A percentile compares a stretch with the other conserved stretches of the same genome.
Conservation (phyloP, 371 early-diverging fungal species). For the Dichotomocladium elegans region DNA sequence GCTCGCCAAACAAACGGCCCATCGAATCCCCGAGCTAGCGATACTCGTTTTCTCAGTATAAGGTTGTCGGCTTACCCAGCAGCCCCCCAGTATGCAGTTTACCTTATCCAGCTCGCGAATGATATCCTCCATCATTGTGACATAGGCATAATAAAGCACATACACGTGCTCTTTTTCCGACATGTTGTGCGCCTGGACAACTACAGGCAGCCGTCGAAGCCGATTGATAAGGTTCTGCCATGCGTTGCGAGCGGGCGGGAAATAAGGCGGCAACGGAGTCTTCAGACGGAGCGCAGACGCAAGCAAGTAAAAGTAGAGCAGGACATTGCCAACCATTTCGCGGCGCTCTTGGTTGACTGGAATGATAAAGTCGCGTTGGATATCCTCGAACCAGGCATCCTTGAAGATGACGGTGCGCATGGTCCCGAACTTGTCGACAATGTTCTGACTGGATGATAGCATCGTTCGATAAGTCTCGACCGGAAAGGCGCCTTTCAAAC, state of each 20-base stretch:
- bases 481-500: conserved; percentile 83
- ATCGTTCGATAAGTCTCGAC: conserved; percentile 60
- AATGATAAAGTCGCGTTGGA: conserved; percentile 51
- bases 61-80: too few species aligned
- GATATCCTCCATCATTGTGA: conserved; percentile 75
- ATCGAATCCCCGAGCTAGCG: conserved; percentile 37
- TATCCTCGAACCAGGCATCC: conserved; percentile 55
- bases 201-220: conserved; percentile 47
- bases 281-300: conserved; percentile 78
- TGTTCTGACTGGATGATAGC: conserved; percentile 65
- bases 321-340: conserved; percentile 70
- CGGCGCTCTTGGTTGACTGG: conserved; percentile 56
- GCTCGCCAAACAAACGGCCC: conserved; percentile 39
- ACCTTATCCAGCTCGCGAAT: conserved; percentile 74
- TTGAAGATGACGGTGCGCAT: conserved; percentile 66
- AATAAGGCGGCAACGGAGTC: conserved; percentile 77
- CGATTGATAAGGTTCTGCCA: conserved; percentile 43
- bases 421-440: conserved; percentile 70
- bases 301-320: conserved; percentile 75
- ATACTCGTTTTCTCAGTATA: not conserved
- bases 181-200: conserved; percentile 34
- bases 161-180: conserved; percentile 57
- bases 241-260: conserved; percentile 66
- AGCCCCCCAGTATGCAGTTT: too few species aligned
- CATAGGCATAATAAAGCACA: conserved; percentile 78